A percentile compares a stretch with the other conserved stretches of the same genome.
These are phyloP conservation scores for Phaeodactylum tricornutum DNA, from an alignment of 108 stramenopile genomes.

Conservation along the genomic window DNA sequence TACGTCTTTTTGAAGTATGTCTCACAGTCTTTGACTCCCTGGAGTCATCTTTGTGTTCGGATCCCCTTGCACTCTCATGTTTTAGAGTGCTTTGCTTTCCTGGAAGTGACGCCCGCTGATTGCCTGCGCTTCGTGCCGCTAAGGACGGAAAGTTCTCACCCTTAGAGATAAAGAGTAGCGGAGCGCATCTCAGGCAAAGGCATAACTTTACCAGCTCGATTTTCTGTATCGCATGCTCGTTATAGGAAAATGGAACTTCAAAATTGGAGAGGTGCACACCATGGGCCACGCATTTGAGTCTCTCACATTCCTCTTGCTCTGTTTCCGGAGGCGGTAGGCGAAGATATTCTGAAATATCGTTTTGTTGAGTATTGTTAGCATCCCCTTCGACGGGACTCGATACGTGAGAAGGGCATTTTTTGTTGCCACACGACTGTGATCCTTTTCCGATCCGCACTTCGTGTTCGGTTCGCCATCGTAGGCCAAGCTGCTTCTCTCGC, in stretches of 20 bases:
- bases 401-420: conserved; percentile 34
- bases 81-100: too few relatives aligned
- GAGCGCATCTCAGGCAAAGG: conserved; percentile 51
- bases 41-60: too few relatives aligned
- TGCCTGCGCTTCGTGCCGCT: background rate
- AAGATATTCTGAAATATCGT: background rate
- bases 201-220: conserved; percentile 60
- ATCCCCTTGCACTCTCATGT: too few relatives aligned
- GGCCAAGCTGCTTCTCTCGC: conserved; percentile 35
- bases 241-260: conserved; percentile 64
- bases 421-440: conserved; percentile 62
- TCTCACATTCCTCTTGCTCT: conserved; percentile 19
- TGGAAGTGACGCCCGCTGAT: too few relatives aligned
- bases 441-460: conserved; percentile 65
- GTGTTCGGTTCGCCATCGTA: conserved; percentile 65
- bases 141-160: conserved; percentile 1
- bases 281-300: conserved; percentile 14
- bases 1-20: too few relatives aligned
- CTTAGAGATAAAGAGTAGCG: conserved; percentile 23
- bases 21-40: too few relatives aligned
- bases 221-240: conserved; percentile 35
- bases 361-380: background rate
- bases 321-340: background rate
- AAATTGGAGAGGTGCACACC: conserved; percentile 33
- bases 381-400: background rate